Percentiles rank a stretch among this genome's conserved stretches.
Conservation (phyloP, 805 yeast genomes). For the Candida schatavii region DNA sequence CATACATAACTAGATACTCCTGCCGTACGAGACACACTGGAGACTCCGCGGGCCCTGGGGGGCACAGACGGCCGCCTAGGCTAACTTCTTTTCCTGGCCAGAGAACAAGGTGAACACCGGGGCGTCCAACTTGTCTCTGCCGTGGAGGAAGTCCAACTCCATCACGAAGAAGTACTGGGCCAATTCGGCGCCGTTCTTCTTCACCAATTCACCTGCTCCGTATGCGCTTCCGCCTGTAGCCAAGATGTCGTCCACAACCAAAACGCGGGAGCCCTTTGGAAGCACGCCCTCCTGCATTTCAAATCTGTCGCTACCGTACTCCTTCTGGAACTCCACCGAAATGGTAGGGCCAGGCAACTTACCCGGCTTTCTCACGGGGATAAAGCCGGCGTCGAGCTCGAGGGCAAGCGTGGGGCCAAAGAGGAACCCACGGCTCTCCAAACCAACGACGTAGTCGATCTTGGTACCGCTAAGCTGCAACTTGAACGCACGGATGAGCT, state of each 20-base stretch:
- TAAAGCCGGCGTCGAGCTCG: slow-evolving; percentile 83
- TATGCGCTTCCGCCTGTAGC: slow-evolving; percentile 98
- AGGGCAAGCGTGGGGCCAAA: slow-evolving; percentile 96
- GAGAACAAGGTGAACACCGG: slow-evolving; percentile 87
- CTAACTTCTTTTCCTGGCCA: slow-evolving; percentile 64
- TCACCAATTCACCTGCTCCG: slow-evolving; percentile 87
- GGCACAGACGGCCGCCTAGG: neutral
- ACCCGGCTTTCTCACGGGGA: slow-evolving; percentile 94
- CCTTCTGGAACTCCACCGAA: slow-evolving; percentile 77
- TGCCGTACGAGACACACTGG: too few species aligned
- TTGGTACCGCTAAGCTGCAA: slow-evolving; percentile 62
- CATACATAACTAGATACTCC: too few species aligned
- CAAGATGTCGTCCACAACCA: slow-evolving; percentile 92
- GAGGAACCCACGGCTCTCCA: slow-evolving; percentile 95
- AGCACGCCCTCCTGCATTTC: slow-evolving; percentile 85
- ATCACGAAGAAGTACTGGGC: slow-evolving; percentile 83
- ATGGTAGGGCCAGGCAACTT: slow-evolving; percentile 86
- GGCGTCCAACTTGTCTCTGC: slow-evolving; percentile 81
- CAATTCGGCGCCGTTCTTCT: slow-evolving; percentile 63
- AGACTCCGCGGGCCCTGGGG: too few species aligned
- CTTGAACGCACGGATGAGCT: slow-evolving; percentile 77
- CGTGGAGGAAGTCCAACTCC: slow-evolving; percentile 94
- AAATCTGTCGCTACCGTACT: slow-evolving; percentile 87
- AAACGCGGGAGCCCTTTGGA: slow-evolving; percentile 74
- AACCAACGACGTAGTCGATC: slow-evolving; percentile 87